A percentile compares a stretch with the other conserved stretches of the same genome.
Conservation (phyloP, 2,329 filamentous ascomycete genomes). For the Fusarium sp. region DNA sequence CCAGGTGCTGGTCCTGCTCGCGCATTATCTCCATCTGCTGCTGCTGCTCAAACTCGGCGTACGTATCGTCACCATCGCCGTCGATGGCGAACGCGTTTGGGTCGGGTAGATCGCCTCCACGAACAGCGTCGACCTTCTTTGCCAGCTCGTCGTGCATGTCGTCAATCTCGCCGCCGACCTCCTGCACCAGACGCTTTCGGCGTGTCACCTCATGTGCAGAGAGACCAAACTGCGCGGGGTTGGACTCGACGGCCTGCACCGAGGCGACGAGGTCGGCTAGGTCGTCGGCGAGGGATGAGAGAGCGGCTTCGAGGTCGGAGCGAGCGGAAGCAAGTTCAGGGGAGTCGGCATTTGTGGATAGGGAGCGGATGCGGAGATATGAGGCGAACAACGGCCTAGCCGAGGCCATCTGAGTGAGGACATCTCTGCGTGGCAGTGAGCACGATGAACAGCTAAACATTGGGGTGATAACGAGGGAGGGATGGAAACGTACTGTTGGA, state of each 20-base stretch:
- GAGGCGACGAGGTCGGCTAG: constrained; percentile 89
- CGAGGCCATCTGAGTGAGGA: constrained; percentile 82
- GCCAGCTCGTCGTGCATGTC: constrained; percentile 88
- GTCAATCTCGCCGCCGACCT: constrained; percentile 89
- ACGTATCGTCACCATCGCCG: constrained; percentile 63
- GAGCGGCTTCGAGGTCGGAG: constrained; percentile 73
- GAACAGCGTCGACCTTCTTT: constrained; percentile 62
- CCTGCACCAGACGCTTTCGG: constrained; percentile 84
- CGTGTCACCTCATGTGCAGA: constrained; percentile 85
- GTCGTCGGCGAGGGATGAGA: constrained; percentile 81
- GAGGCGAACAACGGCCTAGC: constrained; percentile 91
- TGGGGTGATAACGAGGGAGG: background rate
- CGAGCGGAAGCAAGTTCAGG: constrained; percentile 88
- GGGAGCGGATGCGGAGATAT: constrained; percentile 94
- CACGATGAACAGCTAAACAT: background rate
- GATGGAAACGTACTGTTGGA: constrained; percentile 68
- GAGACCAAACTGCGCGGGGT: constrained; percentile 89
- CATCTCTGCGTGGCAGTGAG: constrained; percentile 73
- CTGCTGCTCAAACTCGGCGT: constrained; percentile 88
- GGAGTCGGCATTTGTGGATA: constrained; percentile 76
- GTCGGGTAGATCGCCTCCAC: constrained; percentile 61
- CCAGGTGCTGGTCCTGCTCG: constrained; percentile 93
- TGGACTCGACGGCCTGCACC: constrained; percentile 86
- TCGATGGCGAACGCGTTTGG: constrained; percentile 70
- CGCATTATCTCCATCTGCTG: constrained; percentile 92